A percentile compares a stretch with the other conserved stretches of the same genome.
These are phyloP conservation scores for Cystobasidium onofrii DNA, from an alignment of 768 basidiomycete species.

Conservation along the genomic window DNA sequence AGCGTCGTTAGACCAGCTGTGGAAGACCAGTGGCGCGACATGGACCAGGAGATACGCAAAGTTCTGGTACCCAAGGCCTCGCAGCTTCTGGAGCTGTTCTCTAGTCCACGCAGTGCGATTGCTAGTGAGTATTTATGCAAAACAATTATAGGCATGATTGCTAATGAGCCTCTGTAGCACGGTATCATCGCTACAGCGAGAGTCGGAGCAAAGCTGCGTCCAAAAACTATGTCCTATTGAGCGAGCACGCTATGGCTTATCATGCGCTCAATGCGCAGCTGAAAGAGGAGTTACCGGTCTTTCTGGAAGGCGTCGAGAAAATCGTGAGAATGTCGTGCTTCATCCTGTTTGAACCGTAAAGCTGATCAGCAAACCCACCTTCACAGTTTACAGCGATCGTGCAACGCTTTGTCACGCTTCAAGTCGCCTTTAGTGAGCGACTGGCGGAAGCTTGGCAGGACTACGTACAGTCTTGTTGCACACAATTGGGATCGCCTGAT, in stretches of 20 bases:
- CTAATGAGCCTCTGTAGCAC: not conserved
- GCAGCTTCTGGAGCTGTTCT: constrained; percentile 39
- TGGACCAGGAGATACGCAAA: constrained; percentile 9
- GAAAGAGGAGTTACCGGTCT: constrained; percentile 40
- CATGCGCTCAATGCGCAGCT: constrained; percentile 38
- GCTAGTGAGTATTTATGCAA: constrained; percentile 38
- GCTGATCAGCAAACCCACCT: not conserved
- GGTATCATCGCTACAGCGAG: constrained; percentile 23
- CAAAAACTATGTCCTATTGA: not conserved
- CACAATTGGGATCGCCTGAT: constrained; percentile 1
- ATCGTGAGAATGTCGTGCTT: constrained; percentile 12
- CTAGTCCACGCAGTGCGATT: constrained; percentile 39
- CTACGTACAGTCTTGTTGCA: not conserved
- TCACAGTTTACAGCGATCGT: constrained; percentile 12
- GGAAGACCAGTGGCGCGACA: constrained; percentile 38
- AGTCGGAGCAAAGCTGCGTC: constrained; percentile 15
- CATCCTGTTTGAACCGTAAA: not conserved
- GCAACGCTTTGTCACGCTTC: not conserved
- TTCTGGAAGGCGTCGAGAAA: constrained; percentile 32
- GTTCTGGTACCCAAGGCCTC: constrained; percentile 32
- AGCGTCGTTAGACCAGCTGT: constrained; percentile 35
- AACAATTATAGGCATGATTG: constrained; percentile 30
- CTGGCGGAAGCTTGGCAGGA: constrained; percentile 2
- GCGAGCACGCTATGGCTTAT: constrained; percentile 35
- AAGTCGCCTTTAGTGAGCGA: constrained; percentile 4